A percentile compares a stretch with the other conserved stretches of the same genome.
Evolutionary conservation across 2,329 filamentous ascomycete genomes (phyloP).

Genomic region (Calonectria multiphialidica): DNA sequence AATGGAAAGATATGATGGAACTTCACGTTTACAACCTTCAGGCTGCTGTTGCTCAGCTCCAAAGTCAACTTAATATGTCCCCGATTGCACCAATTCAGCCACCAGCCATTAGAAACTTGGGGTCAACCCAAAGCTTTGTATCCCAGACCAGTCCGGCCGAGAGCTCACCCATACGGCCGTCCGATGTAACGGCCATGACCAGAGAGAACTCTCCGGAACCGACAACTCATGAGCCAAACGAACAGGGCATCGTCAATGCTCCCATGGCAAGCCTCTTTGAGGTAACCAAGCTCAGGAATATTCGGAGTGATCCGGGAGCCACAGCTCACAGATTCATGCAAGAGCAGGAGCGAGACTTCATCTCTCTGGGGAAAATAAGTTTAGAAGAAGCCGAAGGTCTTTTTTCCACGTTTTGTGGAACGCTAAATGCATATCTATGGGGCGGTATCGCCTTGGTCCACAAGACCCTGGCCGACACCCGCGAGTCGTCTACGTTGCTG

Average conservation of each 20-base stretch:
- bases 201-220: conserved; percentile 47
- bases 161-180: neutral
- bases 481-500: conserved; percentile 45
- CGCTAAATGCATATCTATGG: conserved; percentile 49
- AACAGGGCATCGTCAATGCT: conserved; percentile 46
- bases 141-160: neutral
- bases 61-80: conserved; percentile 36
- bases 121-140: neutral
- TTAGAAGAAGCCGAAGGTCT: conserved; percentile 43
- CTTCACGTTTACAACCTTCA: conserved; percentile 42
- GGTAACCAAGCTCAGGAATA: conserved; percentile 48
- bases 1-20: conserved; percentile 53
- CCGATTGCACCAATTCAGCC: neutral
- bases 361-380: conserved; percentile 43
- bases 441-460: conserved; percentile 47
- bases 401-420: conserved; percentile 43
- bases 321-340: conserved; percentile 22
- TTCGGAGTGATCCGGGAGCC: conserved; percentile 46
- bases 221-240: conserved; percentile 31
- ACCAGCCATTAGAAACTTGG: neutral
- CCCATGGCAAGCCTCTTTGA: conserved; percentile 50
- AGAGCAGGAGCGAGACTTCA: conserved; percentile 43
- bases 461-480: conserved; percentile 41
- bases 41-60: conserved; percentile 42
- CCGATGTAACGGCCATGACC: conserved; percentile 46